phyloP scores from a whole-genome alignment of 768 basidiomycete genomes.

The Asterophora lycoperdoides region DNA sequence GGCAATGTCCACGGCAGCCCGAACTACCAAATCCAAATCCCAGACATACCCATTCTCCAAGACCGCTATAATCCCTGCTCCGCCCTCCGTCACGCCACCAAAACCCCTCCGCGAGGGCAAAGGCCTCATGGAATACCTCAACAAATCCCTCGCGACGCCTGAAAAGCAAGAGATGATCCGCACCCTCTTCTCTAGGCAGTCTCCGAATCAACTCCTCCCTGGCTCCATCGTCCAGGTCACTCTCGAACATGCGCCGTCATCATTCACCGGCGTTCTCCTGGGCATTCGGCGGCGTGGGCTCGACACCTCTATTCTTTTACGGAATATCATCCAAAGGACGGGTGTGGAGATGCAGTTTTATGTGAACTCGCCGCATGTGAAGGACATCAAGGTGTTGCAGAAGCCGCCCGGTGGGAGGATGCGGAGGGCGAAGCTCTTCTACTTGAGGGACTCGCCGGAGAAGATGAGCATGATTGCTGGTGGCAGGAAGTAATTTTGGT shows the following conservation, averaged over 20 bases:
- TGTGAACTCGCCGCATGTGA: constrained; percentile 80
- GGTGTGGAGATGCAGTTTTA: constrained; percentile 94
- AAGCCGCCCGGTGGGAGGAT: constrained; percentile 58
- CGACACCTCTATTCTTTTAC: constrained; percentile 83
- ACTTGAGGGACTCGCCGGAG: constrained; percentile 75
- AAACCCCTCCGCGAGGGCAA: constrained; percentile 58
- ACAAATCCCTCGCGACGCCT: constrained; percentile 57
- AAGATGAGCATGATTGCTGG: constrained; percentile 76
- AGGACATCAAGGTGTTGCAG: constrained; percentile 78
- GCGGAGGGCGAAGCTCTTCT: constrained; percentile 78
- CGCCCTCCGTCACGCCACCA: constrained; percentile 38
- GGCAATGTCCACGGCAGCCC: constrained; percentile 42
- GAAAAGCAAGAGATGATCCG: constrained; percentile 67
- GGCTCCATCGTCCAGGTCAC: constrained; percentile 86
- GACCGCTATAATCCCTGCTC: constrained; percentile 50
- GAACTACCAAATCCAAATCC: constrained; percentile 12
- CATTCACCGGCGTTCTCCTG: constrained; percentile 88
- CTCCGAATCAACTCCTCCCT: constrained; percentile 63
- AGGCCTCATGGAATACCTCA: constrained; percentile 75
- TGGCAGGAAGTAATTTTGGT: constrained; percentile 31
- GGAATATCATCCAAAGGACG: constrained; percentile 87
- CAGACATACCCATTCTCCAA: constrained; percentile 72
- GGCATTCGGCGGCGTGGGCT: constrained; percentile 77
- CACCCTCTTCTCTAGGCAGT: constrained; percentile 67
- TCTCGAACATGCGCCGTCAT: constrained; percentile 70